Base-by-base conservation (phyloP, 352 stramenopile genomes). In the Pythium monospermum region DNA sequence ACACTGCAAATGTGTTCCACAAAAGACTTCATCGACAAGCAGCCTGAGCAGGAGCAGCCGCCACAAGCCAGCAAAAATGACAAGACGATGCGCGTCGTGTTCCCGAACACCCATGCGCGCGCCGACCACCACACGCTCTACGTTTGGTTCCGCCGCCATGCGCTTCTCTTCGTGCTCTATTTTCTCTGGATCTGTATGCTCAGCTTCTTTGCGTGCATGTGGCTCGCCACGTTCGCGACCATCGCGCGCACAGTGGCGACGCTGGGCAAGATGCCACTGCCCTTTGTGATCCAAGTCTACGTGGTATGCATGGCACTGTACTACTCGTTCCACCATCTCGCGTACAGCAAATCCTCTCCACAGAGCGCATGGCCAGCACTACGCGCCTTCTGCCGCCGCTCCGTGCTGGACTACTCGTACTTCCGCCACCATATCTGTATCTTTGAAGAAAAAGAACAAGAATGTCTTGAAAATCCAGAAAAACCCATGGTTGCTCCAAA, bases 331-430 rank as follows among this genome's bases (percentile, higher is more conserved):
- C 67, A 76, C 33, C 57, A 43, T 5, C 22, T 74, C 25, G 13
- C 62, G 15, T 55, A 52, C 51, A 7, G 27, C 26, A 11, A n/a
- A 1, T 41, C 12, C 7, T n/a, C n/a, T n/a, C 2, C 67, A 38
- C 62, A 33, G 35, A 61, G 69, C 23, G 28, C 52, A 31, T 88
- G 77, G 77, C 23, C 31, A 16, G 6, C 6, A 6, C 27, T 64
- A 27, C 63, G 55, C 41, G 37, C 53, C 6, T 67, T 61, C 45
- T 43, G 46, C 2, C 61, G 62, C 21, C 16, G 36, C 4, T 62
- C 53, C 25, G 49, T 71, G 52, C 47, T 51, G 25, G 35, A 75
- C n/a, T 78, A 64, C 57, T 72, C 67, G 28, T 86, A 84, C 57
- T 84, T 79, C 52, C 65, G 66, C 30, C 57, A 75, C 30, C 66